phyloP scores from a whole-genome alignment of 345 rosid genomes.

The Salix viminalis region DNA sequence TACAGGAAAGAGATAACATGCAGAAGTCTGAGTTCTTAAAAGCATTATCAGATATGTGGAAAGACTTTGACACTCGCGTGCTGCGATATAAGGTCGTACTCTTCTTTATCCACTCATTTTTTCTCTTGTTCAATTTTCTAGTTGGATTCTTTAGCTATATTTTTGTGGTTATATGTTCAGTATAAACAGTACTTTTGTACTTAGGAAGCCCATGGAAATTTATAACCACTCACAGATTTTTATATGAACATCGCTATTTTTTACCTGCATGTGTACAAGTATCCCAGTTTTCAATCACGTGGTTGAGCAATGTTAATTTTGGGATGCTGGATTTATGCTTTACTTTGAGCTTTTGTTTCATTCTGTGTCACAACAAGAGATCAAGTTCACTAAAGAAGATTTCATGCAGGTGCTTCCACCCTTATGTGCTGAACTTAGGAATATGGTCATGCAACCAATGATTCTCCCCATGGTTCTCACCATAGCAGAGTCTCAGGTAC shows the following conservation, averaged over 20 bases:
- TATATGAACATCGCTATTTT: neutral
- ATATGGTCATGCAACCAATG: slow-evolving; percentile 92
- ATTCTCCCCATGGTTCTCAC: slow-evolving; percentile 96
- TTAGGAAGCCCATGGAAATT: too few relatives aligned
- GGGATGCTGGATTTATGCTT: neutral
- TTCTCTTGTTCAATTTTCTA: neutral
- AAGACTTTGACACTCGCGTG: slow-evolving; percentile 94
- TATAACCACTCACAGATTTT: neutral
- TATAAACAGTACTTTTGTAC: neutral
- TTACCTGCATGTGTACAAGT: neutral
- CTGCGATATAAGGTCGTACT: slow-evolving; percentile 88
- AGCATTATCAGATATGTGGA: slow-evolving; percentile 99
- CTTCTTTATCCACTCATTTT: neutral
- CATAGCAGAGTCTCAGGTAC: slow-evolving; percentile 93
- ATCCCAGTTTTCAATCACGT: neutral
- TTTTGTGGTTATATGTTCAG: neutral
- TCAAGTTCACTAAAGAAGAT: slow-evolving; percentile 12
- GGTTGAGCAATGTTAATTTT: neutral
- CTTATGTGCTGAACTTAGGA: slow-evolving; percentile 96
- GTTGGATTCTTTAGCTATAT: neutral
- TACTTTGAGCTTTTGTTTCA: neutral
- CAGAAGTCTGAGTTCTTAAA: slow-evolving; percentile 98
- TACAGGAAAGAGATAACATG: slow-evolving; percentile 93
- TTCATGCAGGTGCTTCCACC: slow-evolving; percentile 90
- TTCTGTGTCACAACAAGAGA: neutral